Percentiles rank a stretch among this genome's conserved stretches.
Conservation (phyloP, 2,329 filamentous ascomycete genomes). For the Alternaria ethzedia region DNA sequence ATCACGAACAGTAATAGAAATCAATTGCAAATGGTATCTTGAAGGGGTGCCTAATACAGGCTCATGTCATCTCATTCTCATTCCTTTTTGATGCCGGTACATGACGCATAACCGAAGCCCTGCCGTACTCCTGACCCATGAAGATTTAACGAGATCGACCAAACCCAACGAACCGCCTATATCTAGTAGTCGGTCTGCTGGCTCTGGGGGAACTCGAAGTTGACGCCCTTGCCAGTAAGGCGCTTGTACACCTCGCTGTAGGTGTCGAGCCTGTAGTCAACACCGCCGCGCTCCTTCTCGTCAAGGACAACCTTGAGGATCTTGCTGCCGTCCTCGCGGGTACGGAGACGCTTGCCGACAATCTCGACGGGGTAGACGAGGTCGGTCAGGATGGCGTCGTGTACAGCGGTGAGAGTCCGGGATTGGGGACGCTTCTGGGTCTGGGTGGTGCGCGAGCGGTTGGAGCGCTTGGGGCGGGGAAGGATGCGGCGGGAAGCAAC, state of each 20-base stretch:
- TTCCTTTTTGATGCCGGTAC: conserved; percentile 50
- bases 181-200: conserved; percentile 80
- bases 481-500: conserved; percentile 98
- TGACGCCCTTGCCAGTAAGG: conserved; percentile 93
- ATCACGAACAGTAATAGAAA: conserved; percentile 36
- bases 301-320: conserved; percentile 98
- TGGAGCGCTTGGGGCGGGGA: conserved; percentile 97
- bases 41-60: conserved; percentile 34
- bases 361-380: conserved; percentile 99
- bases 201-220: conserved; percentile 97
- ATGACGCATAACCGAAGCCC: conserved; percentile 48
- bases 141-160: conserved; percentile 27
- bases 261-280: conserved; percentile 99
- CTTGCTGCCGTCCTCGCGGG: conserved; percentile 99
- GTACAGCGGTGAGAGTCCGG: conserved; percentile 96
- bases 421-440: conserved; percentile 99
- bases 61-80: conserved; percentile 48
- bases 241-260: conserved; percentile 99
- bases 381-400: conserved; percentile 97
- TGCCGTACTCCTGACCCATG: conserved; percentile 45
- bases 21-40: conserved; percentile 49
- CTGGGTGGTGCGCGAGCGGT: conserved; percentile 92
- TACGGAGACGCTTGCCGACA: conserved; percentile 97
- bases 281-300: conserved; percentile 99
- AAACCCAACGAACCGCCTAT: conserved; percentile 23